phyloP scores from a whole-genome alignment of 345 rosid genomes.

The Gossypium bickii region DNA sequence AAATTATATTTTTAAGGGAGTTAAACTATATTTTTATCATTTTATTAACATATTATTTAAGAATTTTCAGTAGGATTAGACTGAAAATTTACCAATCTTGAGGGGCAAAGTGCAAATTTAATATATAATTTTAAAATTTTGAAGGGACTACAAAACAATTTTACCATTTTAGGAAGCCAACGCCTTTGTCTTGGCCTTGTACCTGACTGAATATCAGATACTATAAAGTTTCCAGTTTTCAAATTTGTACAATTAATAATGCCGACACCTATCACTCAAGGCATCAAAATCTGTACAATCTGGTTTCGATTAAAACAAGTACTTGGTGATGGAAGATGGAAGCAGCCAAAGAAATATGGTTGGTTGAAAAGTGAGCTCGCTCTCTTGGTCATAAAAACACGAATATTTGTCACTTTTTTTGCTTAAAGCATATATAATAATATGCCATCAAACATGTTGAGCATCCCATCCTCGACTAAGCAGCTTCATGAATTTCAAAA shows the following conservation, averaged over 20 bases:
- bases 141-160: too few relatives aligned
- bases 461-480: constrained; percentile 5
- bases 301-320: neutral
- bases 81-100: too few relatives aligned
- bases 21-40: too few relatives aligned
- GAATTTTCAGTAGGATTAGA: too few relatives aligned
- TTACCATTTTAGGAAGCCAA: too few relatives aligned
- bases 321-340: neutral
- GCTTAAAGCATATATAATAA: neutral
- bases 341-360: neutral
- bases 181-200: too few relatives aligned
- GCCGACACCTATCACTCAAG: neutral
- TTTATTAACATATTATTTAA: too few relatives aligned
- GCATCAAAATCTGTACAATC: neutral
- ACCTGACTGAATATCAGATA: too few relatives aligned
- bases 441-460: neutral
- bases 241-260: neutral
- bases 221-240: neutral
- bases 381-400: neutral
- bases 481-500: constrained; percentile 7
- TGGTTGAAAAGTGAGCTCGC: neutral
- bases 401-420: constrained; percentile 6
- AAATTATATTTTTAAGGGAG: too few relatives aligned
- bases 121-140: too few relatives aligned
- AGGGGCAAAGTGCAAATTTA: too few relatives aligned